Base-by-base conservation (phyloP, 2,329 filamentous ascomycete genomes). In the Metarhizium brunneum region DNA sequence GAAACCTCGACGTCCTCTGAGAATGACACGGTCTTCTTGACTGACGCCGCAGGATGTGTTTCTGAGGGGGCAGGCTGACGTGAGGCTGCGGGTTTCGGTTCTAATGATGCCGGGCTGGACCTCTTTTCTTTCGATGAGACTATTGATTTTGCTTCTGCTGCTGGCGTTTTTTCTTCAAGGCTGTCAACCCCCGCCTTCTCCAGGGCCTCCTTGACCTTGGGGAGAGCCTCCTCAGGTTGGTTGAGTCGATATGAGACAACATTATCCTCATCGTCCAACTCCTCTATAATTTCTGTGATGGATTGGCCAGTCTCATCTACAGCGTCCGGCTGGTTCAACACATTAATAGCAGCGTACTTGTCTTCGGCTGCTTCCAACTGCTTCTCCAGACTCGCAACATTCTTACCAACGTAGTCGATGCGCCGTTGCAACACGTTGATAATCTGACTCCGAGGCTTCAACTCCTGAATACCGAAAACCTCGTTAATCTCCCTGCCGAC, bases 221-320 rank as follows among this genome's bases (percentile, higher is more conserved):
- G 76, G 18, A 87, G 81, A 14, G 80, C 75, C 53, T 86, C 82
- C 6, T 85, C 86, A 0, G 90, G 87, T n/a, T 74, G 81, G 42
- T 84, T 82, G 35, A 87, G 73, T 55, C 75, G 81, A 62, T 80
- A 84, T 0, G 83, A 88, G 52, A 96, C 71, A 4, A 97, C 81
- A 64, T 95, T 94, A 55, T 86, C 94, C 11, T 95, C 83, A 8
- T 96, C 92, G 65, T 97, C 94, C 29, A 97, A 76, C 72, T 95
- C 84, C 71, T 99, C 94, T 54, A 90, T 77, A 61, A 99, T 97
- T 64, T 97, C 94, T 36, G 88, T 92, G 57, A 97, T 81, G 0
- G 91, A 88, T 53, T 91, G 75, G 1, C 84, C 85, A 13, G 85
- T 84, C 58, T 88, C 86, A 58, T 87, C 84, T 53, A 75, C 76